Base-by-base conservation (phyloP, 2,329 filamentous ascomycete genomes). In the Didymella segeticola region DNA sequence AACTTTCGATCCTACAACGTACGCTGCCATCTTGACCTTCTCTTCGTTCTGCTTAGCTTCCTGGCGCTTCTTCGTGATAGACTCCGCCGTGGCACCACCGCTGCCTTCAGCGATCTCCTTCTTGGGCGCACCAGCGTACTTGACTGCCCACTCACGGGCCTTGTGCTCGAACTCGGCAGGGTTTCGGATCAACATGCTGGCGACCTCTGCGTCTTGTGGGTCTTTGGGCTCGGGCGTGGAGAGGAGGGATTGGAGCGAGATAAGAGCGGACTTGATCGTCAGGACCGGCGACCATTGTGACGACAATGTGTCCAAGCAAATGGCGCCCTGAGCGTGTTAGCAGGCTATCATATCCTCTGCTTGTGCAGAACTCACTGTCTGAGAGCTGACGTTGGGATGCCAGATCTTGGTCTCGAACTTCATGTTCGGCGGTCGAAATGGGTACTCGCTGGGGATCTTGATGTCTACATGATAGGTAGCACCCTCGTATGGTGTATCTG, bases 341-440 rank as follows among this genome's bases (percentile, higher is more conserved):
- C 56, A 78, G 68, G 26, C 36, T 19, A 7, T 10, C 17, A 26
- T 29, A 19, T 15, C 1, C 5, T n/a, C 3, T 10, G 2, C 7
- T 20, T 14, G 3, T 8, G 11, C 10, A 8, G 7, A n/a, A 81
- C 87, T 70, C 78, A 96, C 92, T 33, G 93, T 97, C 73, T 95
- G 89, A 69, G 89, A 93, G 82, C 90, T 96, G 78, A 99, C 86
- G 71, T 99, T 99, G 27, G 95, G 95, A 75, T 99, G 95, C 93
- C 93, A 99, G 65, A 98, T 89, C 76, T 89, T 93, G 60, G 95
- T 99, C 61, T 89, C 85, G 71, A 98, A 98, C 67, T 86, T 89
- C 89, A 99, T 98, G 54, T 85, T 76, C 4, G 95, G 95, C 4
- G 93, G 91, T 65, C 92, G 89, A 79, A 99, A 99, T 0, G 95